Evolutionary conservation across 352 stramenopile genomes (phyloP).

Genomic region (Globisporangium yorkense): DNA sequence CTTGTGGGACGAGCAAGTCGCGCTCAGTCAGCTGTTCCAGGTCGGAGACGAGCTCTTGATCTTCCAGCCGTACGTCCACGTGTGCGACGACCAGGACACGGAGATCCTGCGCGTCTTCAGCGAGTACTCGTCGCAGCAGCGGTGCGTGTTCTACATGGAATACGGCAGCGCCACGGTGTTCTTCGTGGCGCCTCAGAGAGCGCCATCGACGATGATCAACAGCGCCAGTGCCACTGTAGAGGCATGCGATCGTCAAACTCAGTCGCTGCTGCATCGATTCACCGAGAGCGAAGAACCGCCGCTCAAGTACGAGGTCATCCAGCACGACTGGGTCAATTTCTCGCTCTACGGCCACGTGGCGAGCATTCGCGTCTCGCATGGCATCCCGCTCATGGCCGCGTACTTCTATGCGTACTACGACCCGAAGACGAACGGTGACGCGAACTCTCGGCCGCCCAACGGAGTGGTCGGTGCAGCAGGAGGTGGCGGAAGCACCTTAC

Average conservation of each 20-base stretch:
- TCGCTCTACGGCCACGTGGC: slow-evolving; percentile 46
- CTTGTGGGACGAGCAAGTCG: slow-evolving; percentile 66
- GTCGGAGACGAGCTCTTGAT: slow-evolving; percentile 52
- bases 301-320: slow-evolving; percentile 21
- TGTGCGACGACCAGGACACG: slow-evolving; percentile 29
- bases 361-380: slow-evolving; percentile 49
- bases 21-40: slow-evolving; percentile 51
- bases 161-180: slow-evolving; percentile 55
- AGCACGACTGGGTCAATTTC: slow-evolving; percentile 37
- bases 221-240: background rate
- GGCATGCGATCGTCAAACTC: background rate
- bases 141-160: slow-evolving; percentile 51
- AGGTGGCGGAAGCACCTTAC: background rate
- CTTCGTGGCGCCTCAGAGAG: slow-evolving; percentile 19
- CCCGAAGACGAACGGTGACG: slow-evolving; percentile 32
- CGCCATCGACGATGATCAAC: background rate
- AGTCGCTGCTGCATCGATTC: slow-evolving; percentile 5
- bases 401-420: slow-evolving; percentile 71
- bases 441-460: background rate
- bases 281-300: slow-evolving; percentile 18
- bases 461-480: slow-evolving; percentile 12
- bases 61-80: slow-evolving; percentile 57
- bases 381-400: slow-evolving; percentile 54
- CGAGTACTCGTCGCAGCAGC: slow-evolving; percentile 51
- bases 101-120: slow-evolving; percentile 53